Conservation (phyloP, 202 grass and related monocot species). For the Schoenoplectus tabernaemontani region DNA sequence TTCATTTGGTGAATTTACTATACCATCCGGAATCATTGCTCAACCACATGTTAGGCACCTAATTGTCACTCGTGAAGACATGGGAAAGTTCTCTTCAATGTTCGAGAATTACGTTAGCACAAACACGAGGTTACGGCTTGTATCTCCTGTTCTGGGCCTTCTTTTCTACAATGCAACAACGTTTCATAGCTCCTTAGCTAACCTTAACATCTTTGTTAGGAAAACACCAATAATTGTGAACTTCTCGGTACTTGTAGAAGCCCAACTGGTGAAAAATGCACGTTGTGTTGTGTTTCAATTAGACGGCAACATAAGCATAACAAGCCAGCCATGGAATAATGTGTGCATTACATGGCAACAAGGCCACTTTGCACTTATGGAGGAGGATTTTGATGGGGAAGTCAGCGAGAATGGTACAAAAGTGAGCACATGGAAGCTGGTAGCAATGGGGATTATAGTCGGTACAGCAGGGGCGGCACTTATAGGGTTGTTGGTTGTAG, state of each 20-base stretch:
- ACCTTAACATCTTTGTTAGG: constrained; percentile 36
- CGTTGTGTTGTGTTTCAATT: constrained; percentile 58
- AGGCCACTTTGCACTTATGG: constrained; percentile 72
- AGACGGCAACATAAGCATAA: constrained; percentile 58
- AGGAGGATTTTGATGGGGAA: constrained; percentile 18
- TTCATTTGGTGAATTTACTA: constrained; percentile 45
- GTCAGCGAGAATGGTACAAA: constrained; percentile 26
- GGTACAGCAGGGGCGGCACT: constrained; percentile 56
- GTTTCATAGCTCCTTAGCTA: constrained; percentile 17
- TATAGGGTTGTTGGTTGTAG: constrained; percentile 62
- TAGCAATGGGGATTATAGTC: constrained; percentile 51
- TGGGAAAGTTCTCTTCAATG: constrained; percentile 61
- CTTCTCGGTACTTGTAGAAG: constrained; percentile 43
- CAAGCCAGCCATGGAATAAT: constrained; percentile 36
- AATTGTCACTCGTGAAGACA: constrained; percentile 53
- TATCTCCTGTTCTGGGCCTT: constrained; percentile 70
- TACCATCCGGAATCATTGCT: constrained; percentile 50
- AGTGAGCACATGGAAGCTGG: constrained; percentile 76
- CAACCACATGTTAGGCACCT: constrained; percentile 36
- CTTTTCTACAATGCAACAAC: constrained; percentile 52
- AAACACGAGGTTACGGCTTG: constrained; percentile 44
- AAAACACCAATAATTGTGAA: constrained; percentile 55
- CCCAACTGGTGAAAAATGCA: constrained; percentile 27
- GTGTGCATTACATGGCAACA: constrained; percentile 47
- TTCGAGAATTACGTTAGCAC: constrained; percentile 38